These are phyloP conservation scores for Coemansia reversa DNA, from an alignment of 192 early-diverging fungal genomes.

Conservation along the genomic window DNA sequence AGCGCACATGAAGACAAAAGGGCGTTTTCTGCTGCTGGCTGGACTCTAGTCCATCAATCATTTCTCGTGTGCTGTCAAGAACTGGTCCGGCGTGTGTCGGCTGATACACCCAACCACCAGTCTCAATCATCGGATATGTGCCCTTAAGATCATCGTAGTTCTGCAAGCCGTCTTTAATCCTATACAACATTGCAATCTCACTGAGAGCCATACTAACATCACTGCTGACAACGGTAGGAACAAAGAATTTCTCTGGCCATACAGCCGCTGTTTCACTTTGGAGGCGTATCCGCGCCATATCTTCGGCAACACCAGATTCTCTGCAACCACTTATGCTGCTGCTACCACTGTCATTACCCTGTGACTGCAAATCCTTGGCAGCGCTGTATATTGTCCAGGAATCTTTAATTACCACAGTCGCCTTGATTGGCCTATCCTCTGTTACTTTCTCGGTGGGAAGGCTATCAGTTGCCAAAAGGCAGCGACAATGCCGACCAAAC, in stretches of 20 bases:
- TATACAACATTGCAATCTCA: not conserved
- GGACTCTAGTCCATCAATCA: not conserved
- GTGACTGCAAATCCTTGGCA: not conserved
- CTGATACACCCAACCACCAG: conserved; percentile 5
- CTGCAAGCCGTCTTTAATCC: not conserved
- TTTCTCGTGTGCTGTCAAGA: conserved; percentile 8
- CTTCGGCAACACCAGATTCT: not conserved
- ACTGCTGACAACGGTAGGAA: not conserved
- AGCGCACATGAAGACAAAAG: conserved; percentile 10
- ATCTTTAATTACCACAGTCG: conserved; percentile 4
- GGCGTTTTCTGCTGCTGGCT: not conserved
- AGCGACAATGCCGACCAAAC: too few relatives aligned
- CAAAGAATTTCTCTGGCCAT: not conserved
- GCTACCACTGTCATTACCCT: too few relatives aligned
- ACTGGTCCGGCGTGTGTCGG: not conserved
- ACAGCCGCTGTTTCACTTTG: not conserved
- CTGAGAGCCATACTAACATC: not conserved
- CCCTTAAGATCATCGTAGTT: not conserved
- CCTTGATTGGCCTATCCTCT: too few relatives aligned
- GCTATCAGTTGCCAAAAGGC: too few relatives aligned
- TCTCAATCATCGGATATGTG: not conserved
- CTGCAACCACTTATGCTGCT: too few relatives aligned
- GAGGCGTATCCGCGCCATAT: not conserved
- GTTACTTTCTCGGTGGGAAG: too few relatives aligned
- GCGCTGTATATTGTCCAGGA: not conserved